Conservation (phyloP, 176 grass and related monocot genomes). For the Chrysopogon serrulatus region DNA sequence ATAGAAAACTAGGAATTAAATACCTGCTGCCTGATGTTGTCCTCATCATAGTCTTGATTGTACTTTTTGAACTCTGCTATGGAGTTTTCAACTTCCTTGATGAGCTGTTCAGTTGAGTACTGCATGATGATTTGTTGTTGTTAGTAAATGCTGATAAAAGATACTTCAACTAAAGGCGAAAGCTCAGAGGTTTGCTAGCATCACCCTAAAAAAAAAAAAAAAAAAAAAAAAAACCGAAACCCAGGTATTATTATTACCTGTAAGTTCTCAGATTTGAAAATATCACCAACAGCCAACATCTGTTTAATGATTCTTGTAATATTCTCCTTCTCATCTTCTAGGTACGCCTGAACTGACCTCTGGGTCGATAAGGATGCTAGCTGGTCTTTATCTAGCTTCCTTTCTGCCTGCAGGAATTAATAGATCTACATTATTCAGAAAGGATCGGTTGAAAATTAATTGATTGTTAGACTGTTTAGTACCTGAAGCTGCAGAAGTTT, state of each 20-base stretch:
- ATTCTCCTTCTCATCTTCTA: conserved; percentile 72
- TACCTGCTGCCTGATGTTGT: conserved; percentile 82
- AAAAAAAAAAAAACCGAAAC: neutral
- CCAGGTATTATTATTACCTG: conserved; percentile 44
- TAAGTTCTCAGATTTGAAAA: conserved; percentile 94
- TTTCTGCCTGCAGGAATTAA: conserved; percentile 60
- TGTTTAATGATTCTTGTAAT: conserved; percentile 86
- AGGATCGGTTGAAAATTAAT: conserved; percentile 12
- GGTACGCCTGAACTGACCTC: conserved; percentile 65
- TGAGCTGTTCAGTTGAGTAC: conserved; percentile 78
- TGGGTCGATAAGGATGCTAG: conserved; percentile 68
- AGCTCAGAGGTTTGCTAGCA: neutral
- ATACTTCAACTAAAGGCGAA: neutral
- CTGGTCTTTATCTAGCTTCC: conserved; percentile 84
- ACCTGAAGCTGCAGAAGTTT: conserved; percentile 58
- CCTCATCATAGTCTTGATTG: conserved; percentile 89
- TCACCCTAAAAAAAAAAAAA: neutral
- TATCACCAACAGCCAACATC: conserved; percentile 86
- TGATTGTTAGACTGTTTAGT: neutral
- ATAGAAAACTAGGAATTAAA: neutral
- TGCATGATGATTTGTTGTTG: conserved; percentile 40
- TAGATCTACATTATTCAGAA: conserved; percentile 16
- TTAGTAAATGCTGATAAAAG: conserved; percentile 8
- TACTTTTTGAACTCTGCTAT: conserved; percentile 79
- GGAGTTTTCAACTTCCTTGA: conserved; percentile 87